Evolutionary conservation across 2,329 filamentous ascomycete genomes (phyloP), one percentile per base, ranked within the genome.

Genomic region (Curvularia verruculosa): DNA sequence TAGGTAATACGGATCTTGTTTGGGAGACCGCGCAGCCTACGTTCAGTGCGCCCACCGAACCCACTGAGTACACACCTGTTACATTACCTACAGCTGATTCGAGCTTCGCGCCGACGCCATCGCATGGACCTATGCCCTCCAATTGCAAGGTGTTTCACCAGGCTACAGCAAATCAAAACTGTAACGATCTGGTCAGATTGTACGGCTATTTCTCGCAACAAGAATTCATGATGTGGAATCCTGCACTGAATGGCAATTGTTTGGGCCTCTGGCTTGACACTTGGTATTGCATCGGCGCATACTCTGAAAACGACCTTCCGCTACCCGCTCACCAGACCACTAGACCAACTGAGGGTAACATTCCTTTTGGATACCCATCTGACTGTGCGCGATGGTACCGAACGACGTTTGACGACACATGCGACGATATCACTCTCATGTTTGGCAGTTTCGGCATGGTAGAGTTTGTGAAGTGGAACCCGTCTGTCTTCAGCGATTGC

Each of bases 171-270:
- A 24, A 49, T 10, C 47, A 49, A n/a, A 41, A 49, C 13, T 49
- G 34, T 19, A 49, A 49, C 24, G 47, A 49, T 13, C 23, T 49
- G 6, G 47, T 49, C 9, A 49, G 13, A 6, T 15, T 23, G 36
- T 40, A 49, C 24, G 47, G 47, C 24, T 49, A 49, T 36, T 49
- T 49, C 36, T 49, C 47, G 5, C 47, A 49, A 49, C 9, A 49
- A 21, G 34, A 49, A 15, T 49, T 40, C 47, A 18, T 49, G 34
- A 10, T 36, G 23, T 49, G 34, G 47, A 49, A 49, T n/a, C 47
- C 47, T 13, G 47, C 24, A 6, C 47, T 49, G 5, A 23, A 31
- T 21, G 34, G 47, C 24, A 49, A 49, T 49, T 49, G 47, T 23
- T 8, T 31, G 8, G 47, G 47, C 12, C 47, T 49, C 18, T 49